These are phyloP conservation scores for Peronospora belbahrii DNA, from an alignment of 352 stramenopile genomes.

Conservation along the genomic window DNA sequence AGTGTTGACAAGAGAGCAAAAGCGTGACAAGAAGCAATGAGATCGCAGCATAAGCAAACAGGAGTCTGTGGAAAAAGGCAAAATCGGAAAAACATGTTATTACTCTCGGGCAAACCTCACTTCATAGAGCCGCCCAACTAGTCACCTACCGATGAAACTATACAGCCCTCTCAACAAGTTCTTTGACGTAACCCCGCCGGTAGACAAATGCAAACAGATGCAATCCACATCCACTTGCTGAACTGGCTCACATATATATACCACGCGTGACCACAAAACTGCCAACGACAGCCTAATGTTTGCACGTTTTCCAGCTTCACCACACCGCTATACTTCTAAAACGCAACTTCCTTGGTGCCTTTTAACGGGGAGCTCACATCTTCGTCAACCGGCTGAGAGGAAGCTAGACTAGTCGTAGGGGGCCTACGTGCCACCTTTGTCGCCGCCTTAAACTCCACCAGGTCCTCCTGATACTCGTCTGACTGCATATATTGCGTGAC, in stretches of 20 bases:
- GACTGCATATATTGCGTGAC: conserved; percentile 87
- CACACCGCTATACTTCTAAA: conserved; percentile 42
- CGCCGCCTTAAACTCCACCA: conserved; percentile 58
- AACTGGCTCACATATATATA: conserved; percentile 26
- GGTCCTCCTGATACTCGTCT: conserved; percentile 68
- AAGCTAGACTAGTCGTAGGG: conserved; percentile 10
- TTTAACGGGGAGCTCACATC: conserved; percentile 12
- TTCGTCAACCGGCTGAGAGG: conserved; percentile 21
- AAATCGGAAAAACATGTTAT: conserved; percentile 32
- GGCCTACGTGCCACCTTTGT: conserved; percentile 20
- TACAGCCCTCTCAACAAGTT: conserved; percentile 16
- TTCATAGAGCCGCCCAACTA: conserved; percentile 13
- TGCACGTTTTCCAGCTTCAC: conserved; percentile 10
- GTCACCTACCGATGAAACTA: conserved; percentile 12
- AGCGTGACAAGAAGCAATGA: conserved; percentile 34
- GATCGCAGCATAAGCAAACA: conserved; percentile 27
- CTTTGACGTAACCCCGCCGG: conserved; percentile 20
- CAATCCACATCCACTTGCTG: conserved; percentile 7
- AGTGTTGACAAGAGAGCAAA: conserved; percentile 57
- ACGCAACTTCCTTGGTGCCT: conserved; percentile 73
- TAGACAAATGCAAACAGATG: conserved; percentile 13
- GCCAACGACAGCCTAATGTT: conserved; percentile 7
- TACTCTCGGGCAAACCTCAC: conserved; percentile 21
- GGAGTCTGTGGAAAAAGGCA: conserved; percentile 12
- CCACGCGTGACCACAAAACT: background rate